Conservation (phyloP, 164 flowering plant species). For the Echeveria elegans region DNA sequence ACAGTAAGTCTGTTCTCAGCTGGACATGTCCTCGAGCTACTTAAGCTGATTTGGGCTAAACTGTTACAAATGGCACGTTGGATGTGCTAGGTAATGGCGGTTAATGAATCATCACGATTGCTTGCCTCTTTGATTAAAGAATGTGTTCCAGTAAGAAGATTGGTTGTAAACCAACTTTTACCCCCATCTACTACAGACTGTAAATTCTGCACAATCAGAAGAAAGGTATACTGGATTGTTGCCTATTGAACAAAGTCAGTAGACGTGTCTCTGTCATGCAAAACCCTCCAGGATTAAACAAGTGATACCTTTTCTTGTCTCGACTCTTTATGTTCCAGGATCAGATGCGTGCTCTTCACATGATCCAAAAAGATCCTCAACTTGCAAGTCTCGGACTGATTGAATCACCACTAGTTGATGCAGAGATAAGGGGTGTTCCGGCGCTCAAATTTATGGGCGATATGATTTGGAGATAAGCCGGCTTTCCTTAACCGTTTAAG, state of each 20-base stretch:
- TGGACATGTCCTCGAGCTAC: neutral
- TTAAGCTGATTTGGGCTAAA: slow-evolving; percentile 3
- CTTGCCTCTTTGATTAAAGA: slow-evolving; percentile 73
- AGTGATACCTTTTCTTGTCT: neutral
- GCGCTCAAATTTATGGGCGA: slow-evolving; percentile 90
- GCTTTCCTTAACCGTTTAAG: too few species aligned
- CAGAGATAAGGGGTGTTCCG: slow-evolving; percentile 96
- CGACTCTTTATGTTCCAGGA: slow-evolving; percentile 21
- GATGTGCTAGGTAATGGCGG: slow-evolving; percentile 72
- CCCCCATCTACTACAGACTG: slow-evolving; percentile 85
- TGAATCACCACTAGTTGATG: slow-evolving; percentile 91
- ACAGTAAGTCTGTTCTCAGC: slow-evolving; percentile 39
- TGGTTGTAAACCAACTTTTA: slow-evolving; percentile 78
- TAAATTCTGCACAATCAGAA: slow-evolving; percentile 85
- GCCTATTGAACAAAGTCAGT: neutral
- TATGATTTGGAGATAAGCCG: slow-evolving; percentile 71
- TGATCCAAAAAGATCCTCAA: slow-evolving; percentile 68
- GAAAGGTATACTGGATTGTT: slow-evolving; percentile 49
- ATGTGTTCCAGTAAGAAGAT: slow-evolving; percentile 67
- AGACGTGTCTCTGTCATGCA: neutral
- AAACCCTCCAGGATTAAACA: neutral
- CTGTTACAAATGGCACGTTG: neutral
- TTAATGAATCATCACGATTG: slow-evolving; percentile 78
- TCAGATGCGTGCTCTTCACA: slow-evolving; percentile 82
- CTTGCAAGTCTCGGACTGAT: slow-evolving; percentile 54